These are phyloP conservation scores for Musa balbisiana DNA, from an alignment of 202 grass and related monocot species.

Conservation along the genomic window DNA sequence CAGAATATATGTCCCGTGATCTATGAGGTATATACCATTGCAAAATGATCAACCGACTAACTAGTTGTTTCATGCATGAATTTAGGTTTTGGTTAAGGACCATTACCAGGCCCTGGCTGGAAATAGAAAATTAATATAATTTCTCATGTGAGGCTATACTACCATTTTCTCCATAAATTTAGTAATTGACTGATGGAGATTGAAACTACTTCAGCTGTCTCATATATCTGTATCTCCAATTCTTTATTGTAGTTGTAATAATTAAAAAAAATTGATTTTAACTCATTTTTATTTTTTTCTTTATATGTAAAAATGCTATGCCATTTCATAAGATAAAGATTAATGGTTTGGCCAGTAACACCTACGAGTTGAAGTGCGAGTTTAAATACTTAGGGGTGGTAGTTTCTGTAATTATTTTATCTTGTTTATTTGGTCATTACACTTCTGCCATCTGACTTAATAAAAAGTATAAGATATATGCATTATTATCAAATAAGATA, in stretches of 20 bases:
- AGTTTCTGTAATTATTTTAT: background rate
- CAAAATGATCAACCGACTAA: no score
- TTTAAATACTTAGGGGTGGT: background rate
- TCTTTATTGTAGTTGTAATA: background rate
- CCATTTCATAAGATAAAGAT: background rate
- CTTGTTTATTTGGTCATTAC: background rate
- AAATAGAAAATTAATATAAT: no score
- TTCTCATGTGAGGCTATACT: no score
- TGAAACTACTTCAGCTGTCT: no score
- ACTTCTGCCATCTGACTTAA: background rate
- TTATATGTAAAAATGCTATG: background rate
- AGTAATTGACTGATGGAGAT: no score
- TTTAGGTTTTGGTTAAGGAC: no score
- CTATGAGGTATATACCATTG: no score
- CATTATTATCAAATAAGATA: background rate
- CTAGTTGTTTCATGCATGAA: no score
- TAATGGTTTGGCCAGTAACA: constrained; percentile 1
- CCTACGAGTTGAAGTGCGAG: background rate
- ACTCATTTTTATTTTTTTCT: background rate
- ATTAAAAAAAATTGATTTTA: background rate
- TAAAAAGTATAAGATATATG: background rate
- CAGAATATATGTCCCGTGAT: no score
- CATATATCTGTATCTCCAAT: background rate
- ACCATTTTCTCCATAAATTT: no score
- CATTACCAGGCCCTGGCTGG: no score